A percentile compares a stretch with the other conserved stretches of the same genome.
Conservation (phyloP, 352 stramenopile genomes). For the Thalassiosira livingstoniorum region DNA sequence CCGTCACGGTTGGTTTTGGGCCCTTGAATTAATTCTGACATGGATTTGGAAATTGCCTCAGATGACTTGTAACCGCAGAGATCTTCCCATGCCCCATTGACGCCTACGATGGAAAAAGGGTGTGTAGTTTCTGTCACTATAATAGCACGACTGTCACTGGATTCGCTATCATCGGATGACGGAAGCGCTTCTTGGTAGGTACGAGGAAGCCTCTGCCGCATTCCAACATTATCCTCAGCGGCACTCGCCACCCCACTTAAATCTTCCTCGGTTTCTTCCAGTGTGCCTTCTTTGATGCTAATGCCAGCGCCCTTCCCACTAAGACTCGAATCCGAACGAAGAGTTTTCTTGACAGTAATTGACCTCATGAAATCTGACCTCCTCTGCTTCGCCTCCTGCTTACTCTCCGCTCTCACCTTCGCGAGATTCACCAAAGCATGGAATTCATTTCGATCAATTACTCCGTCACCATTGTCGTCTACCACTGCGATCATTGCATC, state of each 20-base stretch:
- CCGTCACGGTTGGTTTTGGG: slow-evolving; percentile 18
- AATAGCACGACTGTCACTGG: slow-evolving; percentile 4
- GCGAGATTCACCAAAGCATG: slow-evolving; percentile 32
- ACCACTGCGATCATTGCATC: slow-evolving; percentile 37
- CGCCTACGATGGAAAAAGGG: slow-evolving; percentile 7
- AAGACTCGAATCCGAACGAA: too few relatives aligned
- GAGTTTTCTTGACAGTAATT: too few relatives aligned
- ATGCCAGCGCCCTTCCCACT: neutral
- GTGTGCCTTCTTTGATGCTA: neutral
- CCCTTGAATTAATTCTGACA: slow-evolving; percentile 19
- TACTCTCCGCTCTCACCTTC: slow-evolving; percentile 12
- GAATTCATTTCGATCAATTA: slow-evolving; percentile 32
- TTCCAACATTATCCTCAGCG: neutral
- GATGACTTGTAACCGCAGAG: slow-evolving; percentile 13
- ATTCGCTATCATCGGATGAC: neutral
- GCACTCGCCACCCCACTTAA: neutral
- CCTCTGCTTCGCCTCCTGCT: slow-evolving; percentile 7
- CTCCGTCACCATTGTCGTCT: slow-evolving; percentile 43
- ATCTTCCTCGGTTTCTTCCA: neutral
- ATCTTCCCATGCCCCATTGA: slow-evolving; percentile 19
- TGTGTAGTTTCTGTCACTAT: slow-evolving; percentile 6
- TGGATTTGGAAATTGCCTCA: slow-evolving; percentile 6
- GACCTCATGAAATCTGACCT: too few relatives aligned
- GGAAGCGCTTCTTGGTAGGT: slow-evolving; percentile 13
- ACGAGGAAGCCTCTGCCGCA: slow-evolving; percentile 5